These are phyloP conservation scores for Xerophyta viscosa DNA, from an alignment of 106 monocot genomes.

Conservation along the genomic window DNA sequence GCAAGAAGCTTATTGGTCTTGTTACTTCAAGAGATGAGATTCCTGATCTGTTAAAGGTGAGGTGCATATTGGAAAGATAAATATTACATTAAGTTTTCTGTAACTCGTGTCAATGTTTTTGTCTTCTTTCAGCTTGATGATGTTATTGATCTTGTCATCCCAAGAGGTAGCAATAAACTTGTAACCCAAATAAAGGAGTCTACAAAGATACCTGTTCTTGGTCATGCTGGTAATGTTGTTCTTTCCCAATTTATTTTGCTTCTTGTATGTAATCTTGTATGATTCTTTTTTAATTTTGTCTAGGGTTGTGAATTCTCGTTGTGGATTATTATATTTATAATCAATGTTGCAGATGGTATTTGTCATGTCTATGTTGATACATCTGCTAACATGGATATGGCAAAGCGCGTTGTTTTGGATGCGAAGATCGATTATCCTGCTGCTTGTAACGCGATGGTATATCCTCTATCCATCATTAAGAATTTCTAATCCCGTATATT, in stretches of 20 bases:
- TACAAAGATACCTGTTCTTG: conserved; percentile 94
- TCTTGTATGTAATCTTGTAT: too few species aligned
- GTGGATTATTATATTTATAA: background rate
- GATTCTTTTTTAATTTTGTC: too few species aligned
- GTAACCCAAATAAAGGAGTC: conserved; percentile 85
- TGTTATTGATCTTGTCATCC: conserved; percentile 98
- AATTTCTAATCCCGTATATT: background rate
- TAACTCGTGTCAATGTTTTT: too few species aligned
- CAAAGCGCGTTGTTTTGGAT: conserved; percentile 75
- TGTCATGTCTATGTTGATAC: conserved; percentile 97
- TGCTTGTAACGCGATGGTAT: conserved; percentile 99
- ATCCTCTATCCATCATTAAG: background rate
- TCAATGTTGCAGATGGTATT: conserved; percentile 81
- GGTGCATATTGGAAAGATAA: conserved; percentile 1
- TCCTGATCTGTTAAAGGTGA: conserved; percentile 87
- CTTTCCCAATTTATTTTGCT: background rate
- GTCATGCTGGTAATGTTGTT: conserved; percentile 70
- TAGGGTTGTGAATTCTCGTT: too few species aligned
- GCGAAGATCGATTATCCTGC: conserved; percentile 97
- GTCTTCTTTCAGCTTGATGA: conserved; percentile 86
- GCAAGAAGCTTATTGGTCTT: conserved; percentile 62
- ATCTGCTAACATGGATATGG: conserved; percentile 79
- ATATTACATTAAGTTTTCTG: conserved; percentile 3
- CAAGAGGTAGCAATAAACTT: conserved; percentile 90
- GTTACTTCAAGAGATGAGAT: conserved; percentile 94